Evolutionary conservation across 1,284 basidiomycete species (phyloP).

Genomic region (Lentinula novae-zelandiae): DNA sequence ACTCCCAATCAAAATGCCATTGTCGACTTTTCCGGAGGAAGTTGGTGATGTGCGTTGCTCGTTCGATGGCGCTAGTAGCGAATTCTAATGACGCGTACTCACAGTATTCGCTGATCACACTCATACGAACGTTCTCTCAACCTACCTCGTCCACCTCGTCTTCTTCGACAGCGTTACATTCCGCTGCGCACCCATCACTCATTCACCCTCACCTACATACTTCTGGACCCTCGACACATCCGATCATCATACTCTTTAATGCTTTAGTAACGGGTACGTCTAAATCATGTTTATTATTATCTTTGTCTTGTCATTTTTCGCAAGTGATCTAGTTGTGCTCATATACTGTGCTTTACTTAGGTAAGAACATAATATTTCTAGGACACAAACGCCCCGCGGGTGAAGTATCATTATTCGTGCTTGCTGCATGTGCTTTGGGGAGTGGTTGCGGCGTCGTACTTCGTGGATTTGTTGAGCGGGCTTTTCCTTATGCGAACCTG

Average conservation of each 20-base stretch:
- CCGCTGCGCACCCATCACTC: constrained; percentile 61
- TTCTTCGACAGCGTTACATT: not conserved
- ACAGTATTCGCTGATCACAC: constrained; percentile 89
- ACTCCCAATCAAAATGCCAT: constrained; percentile 83
- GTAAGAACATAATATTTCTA: constrained; percentile 92
- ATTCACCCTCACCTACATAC: constrained; percentile 91
- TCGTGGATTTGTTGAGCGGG: constrained; percentile 81
- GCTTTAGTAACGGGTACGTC: constrained; percentile 71
- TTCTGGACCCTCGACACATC: constrained; percentile 86
- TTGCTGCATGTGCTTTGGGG: constrained; percentile 90
- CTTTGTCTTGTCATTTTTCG: not conserved
- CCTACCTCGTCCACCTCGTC: not conserved
- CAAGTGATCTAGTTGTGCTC: too few species aligned
- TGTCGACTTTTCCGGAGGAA: constrained; percentile 87
- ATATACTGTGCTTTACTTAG: constrained; percentile 19
- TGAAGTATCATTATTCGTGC: constrained; percentile 85
- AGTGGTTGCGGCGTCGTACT: constrained; percentile 86
- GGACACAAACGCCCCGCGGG: constrained; percentile 85
- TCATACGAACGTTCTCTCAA: constrained; percentile 83
- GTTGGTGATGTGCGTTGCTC: constrained; percentile 78
- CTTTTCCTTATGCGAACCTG: constrained; percentile 93
- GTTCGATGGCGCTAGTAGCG: not conserved
- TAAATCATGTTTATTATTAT: not conserved
- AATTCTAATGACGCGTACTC: constrained; percentile 15
- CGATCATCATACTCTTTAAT: constrained; percentile 93